A percentile compares a stretch with the other conserved stretches of the same genome.
Conservation (phyloP, 2,329 filamentous ascomycete genomes). For the Aspergillus sp. region DNA sequence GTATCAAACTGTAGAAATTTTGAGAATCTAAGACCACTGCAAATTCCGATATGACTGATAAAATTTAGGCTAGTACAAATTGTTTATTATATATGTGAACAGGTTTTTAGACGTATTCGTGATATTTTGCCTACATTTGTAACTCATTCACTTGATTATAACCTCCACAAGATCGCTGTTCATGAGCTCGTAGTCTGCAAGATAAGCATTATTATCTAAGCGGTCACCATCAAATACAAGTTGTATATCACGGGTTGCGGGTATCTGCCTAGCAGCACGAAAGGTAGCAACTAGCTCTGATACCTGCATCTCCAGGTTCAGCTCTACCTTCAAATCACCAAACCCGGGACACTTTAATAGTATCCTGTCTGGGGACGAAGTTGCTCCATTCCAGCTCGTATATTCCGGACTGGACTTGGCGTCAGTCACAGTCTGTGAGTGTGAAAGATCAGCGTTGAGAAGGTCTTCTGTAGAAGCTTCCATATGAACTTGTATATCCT, state of each 20-base stretch:
- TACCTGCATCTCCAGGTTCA: conserved; percentile 55
- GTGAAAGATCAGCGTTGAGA: conserved; percentile 7
- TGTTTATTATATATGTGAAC: no score
- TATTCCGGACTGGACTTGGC: neutral
- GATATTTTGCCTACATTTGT: neutral
- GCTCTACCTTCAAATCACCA: conserved; percentile 53
- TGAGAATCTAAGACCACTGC: no score
- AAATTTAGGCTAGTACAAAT: no score
- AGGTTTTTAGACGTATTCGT: no score
- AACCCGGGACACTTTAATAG: conserved; percentile 55
- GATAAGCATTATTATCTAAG: conserved; percentile 58
- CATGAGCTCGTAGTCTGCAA: conserved; percentile 70
- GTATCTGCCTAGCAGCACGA: conserved; percentile 56
- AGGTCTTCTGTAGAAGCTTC: conserved; percentile 72
- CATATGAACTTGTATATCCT: conserved; percentile 65
- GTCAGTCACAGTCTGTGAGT: conserved; percentile 4
- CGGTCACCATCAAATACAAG: conserved; percentile 76
- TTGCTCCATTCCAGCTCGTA: neutral
- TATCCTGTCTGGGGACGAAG: conserved; percentile 29
- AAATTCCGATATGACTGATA: no score
- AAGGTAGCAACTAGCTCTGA: conserved; percentile 65
- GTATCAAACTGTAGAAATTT: no score
- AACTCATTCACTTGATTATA: conserved; percentile 51
- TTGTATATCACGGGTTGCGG: conserved; percentile 56
- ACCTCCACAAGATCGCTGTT: conserved; percentile 78